These are phyloP conservation scores for Leccinum subgranulosum DNA, from an alignment of 768 basidiomycete genomes.

Conservation along the genomic window DNA sequence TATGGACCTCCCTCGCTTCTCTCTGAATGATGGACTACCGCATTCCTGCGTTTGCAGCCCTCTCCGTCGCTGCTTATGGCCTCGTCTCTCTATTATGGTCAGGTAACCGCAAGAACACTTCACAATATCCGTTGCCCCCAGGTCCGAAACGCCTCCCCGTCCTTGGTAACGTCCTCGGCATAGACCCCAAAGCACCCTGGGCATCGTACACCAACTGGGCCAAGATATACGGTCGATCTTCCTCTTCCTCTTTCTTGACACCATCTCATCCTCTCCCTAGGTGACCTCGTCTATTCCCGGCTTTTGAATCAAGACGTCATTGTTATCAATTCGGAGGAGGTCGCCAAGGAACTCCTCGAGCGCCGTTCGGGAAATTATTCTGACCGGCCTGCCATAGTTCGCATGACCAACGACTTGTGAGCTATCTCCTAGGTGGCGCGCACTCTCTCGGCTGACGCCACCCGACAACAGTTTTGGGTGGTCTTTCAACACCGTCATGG, in stretches of 20 bases:
- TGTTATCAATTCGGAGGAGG: constrained; percentile 39
- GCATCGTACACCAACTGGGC: constrained; percentile 32
- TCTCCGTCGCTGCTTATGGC: constrained; percentile 4
- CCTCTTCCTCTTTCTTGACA: constrained; percentile 2
- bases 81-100: constrained; percentile 5
- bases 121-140: constrained; percentile 37
- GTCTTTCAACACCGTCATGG: constrained; percentile 28
- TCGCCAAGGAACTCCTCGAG: constrained; percentile 42
- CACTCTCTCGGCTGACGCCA: not conserved
- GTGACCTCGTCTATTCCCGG: constrained; percentile 37
- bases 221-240: constrained; percentile 25
- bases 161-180: constrained; percentile 28
- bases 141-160: constrained; percentile 48
- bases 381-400: constrained; percentile 35
- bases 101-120: not conserved
- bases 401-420: constrained; percentile 31
- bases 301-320: constrained; percentile 37
- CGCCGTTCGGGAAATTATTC: constrained; percentile 44
- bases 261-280: constrained; percentile 10
- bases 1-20: not conserved
- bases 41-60: constrained; percentile 9
- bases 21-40: constrained; percentile 10
- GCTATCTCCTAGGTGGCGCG: not conserved
- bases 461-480: constrained; percentile 24
- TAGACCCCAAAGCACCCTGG: constrained; percentile 30